Evolutionary conservation across 2,329 filamentous ascomycete genomes (phyloP).

Genomic region (Talaromyces islandicus): DNA sequence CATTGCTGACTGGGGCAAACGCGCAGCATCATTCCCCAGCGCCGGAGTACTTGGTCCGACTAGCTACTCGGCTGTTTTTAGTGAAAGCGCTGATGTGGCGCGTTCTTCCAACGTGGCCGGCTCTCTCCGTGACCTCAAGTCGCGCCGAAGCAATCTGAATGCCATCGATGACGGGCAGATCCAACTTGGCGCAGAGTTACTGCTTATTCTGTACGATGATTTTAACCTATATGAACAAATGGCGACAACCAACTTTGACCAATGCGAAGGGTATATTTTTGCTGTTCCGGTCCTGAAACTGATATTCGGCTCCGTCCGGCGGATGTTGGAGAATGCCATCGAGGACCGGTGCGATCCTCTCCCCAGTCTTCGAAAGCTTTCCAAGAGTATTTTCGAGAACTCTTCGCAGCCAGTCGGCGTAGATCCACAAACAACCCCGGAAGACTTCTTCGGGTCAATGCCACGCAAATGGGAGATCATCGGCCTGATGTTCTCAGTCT

Average conservation of each 20-base stretch:
- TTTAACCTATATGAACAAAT: slow-evolving; percentile 16
- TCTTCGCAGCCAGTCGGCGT: slow-evolving; percentile 12
- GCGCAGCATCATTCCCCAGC: background rate
- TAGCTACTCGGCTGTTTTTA: slow-evolving; percentile 16
- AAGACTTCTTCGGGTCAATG: slow-evolving; percentile 14
- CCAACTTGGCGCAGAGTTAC: slow-evolving; percentile 18
- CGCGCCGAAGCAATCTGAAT: slow-evolving; percentile 2
- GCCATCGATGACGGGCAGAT: slow-evolving; percentile 12
- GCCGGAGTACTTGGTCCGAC: slow-evolving; percentile 14
- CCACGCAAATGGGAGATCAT: slow-evolving; percentile 20
- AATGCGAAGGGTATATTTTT: slow-evolving; percentile 18
- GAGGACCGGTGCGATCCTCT: slow-evolving; percentile 7
- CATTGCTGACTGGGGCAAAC: slow-evolving; percentile 6
- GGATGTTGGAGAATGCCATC: slow-evolving; percentile 12
- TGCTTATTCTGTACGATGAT: slow-evolving; percentile 16
- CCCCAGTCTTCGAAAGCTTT: slow-evolving; percentile 10
- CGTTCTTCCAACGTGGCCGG: background rate
- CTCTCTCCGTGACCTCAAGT: slow-evolving; percentile 1
- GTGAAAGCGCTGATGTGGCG: slow-evolving; percentile 10
- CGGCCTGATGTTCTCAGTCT: slow-evolving; percentile 16
- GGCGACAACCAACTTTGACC: slow-evolving; percentile 11
- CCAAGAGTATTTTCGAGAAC: slow-evolving; percentile 17
- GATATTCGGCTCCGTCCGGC: slow-evolving; percentile 15
- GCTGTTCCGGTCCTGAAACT: slow-evolving; percentile 15
- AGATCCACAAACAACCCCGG: slow-evolving; percentile 15